Base-by-base conservation (phyloP, 1,284 basidiomycete genomes). In the Cerrena zonata region DNA sequence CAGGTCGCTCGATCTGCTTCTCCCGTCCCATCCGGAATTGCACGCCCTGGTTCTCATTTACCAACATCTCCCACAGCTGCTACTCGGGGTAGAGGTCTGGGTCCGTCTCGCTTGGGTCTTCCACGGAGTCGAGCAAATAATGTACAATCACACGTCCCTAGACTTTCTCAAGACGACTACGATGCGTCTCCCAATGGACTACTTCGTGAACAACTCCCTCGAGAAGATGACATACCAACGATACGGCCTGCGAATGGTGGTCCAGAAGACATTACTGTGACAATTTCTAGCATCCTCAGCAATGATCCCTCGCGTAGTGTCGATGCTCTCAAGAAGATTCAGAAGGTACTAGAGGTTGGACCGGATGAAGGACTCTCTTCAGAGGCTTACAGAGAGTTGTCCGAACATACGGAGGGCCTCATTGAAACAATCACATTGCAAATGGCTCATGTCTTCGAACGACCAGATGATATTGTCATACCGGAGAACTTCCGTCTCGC, bases 311-410 rank as follows among this genome's bases (percentile, higher is more conserved):
- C 82, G 24, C 79, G 86, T 43, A 91, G 91, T 60, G 92, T 97
- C n/a, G 90, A 95, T 51, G 92, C 92, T 0, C 75, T 99, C 60
- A 99, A 99, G 73, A 86, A 84, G 61, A 80, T 95, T 38, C 91
- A 96, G 64, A 85, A 82, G 60, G 82, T 90, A 52, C 73, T 95
- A 4, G 80, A 86, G 54, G 72, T 86, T 15, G 80, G 83, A 5
- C 84, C 89, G 11, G 85, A 89, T 45, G 80, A 82, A 44, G 86
- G 86, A 12, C 79, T 80, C 41, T 75, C 79, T 12, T 82, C 78
- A 23, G 71, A 78, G 11, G 76, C 78, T 54, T 91, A 91, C 65
- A 81, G 78, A 45, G 86, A 91, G 62, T 73, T 91, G 23, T 86
- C 89, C 0, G 85, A 90, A 57, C 86, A 90, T 58, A 89, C 89